Percentiles rank a stretch among this genome's conserved stretches.
Conservation (phyloP, 2,329 filamentous ascomycete genomes). For the Pestalotiopsis sp. region DNA sequence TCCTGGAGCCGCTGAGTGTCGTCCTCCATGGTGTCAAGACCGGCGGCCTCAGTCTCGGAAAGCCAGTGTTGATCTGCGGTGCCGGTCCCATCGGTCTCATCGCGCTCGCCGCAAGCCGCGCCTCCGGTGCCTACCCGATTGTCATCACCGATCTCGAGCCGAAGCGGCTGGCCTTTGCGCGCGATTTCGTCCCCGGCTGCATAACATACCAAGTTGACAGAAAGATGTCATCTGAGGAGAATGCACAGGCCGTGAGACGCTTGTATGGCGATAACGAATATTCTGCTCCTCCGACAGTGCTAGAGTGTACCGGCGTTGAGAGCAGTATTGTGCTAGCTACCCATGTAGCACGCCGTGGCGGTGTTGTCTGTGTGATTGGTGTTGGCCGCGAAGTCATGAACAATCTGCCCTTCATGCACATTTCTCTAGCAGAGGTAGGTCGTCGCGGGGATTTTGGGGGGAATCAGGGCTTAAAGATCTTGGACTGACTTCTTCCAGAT, state of each 20-base stretch:
- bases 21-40: slow-evolving; percentile 63
- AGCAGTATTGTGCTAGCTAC: slow-evolving; percentile 63
- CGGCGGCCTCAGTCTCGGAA: slow-evolving; percentile 56
- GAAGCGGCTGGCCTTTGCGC: slow-evolving; percentile 58
- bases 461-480: background rate
- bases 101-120: slow-evolving; percentile 58
- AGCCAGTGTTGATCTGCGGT: slow-evolving; percentile 60
- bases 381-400: slow-evolving; percentile 66
- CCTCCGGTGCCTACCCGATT: slow-evolving; percentile 65
- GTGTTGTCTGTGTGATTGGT: slow-evolving; percentile 65
- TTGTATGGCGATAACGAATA: slow-evolving; percentile 58
- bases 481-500: slow-evolving; percentile 45
- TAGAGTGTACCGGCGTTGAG: slow-evolving; percentile 71
- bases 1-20: slow-evolving; percentile 67
- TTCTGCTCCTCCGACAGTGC: slow-evolving; percentile 57
- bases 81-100: slow-evolving; percentile 68
- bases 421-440: slow-evolving; percentile 61
- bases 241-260: slow-evolving; percentile 54
- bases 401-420: slow-evolving; percentile 68
- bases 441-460: background rate
- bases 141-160: slow-evolving; percentile 67
- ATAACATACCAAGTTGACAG: slow-evolving; percentile 57
- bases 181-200: slow-evolving; percentile 56
- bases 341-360: slow-evolving; percentile 60
- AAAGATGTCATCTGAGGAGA: slow-evolving; percentile 47